Evolutionary conservation across 106 monocot species (phyloP), one percentile per base, ranked within the genome.

Genomic region (Apostasia shenzhenica): DNA sequence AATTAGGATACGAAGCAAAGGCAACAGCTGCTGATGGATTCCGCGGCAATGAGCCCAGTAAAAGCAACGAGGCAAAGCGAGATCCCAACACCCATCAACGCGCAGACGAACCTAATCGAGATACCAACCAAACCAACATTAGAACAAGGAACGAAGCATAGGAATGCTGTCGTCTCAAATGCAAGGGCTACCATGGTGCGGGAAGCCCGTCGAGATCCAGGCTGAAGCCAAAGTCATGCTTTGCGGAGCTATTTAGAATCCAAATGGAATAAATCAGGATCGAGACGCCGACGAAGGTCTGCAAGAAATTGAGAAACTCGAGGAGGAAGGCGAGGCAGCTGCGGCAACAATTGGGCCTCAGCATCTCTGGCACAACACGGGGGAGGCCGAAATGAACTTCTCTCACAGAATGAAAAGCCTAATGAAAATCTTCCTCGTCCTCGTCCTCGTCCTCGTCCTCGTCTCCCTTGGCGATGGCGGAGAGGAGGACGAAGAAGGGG

Each of bases 241-340:
- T 41, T 26, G 40, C 44, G 66, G 76, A 86, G 14, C 73, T 83
- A 56, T 78, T 81, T 47, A 88, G 74, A 46, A 89, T 67, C 88
- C 88, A 91, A 0, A 84, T 54, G 52, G 88, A 82, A 71, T 88
- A 95, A 14, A 95, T 70, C 6, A 80, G 2, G 63, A 84, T 54
- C 41, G 85, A 81, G 49, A 88, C 50, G 1, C 88, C 95, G n/a
- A 74, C 76, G 77, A 95, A 89, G 67, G 80, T 61, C 41, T 95
- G 95, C 26, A 95, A 78, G 77, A 86, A 95, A 55, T 75, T 84
- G 77, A 95, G 80, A 45, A 88, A 39, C 73, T 89, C 91, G 47
- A 95, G 74, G 54, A 88, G 67, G 66, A 48, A 67, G 5, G 75
- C 80, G 41, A 91, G 75, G 59, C 81, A 91, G 64, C 71, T 70